These are phyloP conservation scores for Phaeosphaeriaceae sp. DNA, from an alignment of 2,329 filamentous ascomycete species.

Conservation along the genomic window DNA sequence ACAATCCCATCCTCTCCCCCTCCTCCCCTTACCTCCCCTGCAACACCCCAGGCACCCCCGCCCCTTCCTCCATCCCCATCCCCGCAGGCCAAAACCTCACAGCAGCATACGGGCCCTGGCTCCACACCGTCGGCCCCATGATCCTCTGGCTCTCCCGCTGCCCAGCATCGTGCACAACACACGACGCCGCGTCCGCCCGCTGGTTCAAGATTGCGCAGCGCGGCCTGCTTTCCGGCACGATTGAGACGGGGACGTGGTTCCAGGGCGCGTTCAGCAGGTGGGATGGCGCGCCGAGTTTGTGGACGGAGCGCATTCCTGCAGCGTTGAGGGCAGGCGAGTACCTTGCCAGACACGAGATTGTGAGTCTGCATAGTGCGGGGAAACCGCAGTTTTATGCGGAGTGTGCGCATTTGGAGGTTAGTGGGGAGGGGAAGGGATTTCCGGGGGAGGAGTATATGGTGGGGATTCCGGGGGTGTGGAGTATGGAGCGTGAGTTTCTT, in stretches of 20 bases:
- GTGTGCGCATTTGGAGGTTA: constrained; percentile 38
- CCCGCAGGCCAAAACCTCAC: constrained; percentile 33
- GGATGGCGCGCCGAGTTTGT: constrained; percentile 34
- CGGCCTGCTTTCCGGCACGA: constrained; percentile 26
- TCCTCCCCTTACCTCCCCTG: constrained; percentile 32
- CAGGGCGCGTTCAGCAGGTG: constrained; percentile 31
- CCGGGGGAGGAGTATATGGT: constrained; percentile 30
- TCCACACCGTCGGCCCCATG: constrained; percentile 42
- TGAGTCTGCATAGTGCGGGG: constrained; percentile 36
- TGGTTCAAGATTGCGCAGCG: constrained; percentile 42
- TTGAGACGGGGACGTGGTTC: constrained; percentile 36
- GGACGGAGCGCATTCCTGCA: constrained; percentile 31
- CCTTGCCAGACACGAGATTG: constrained; percentile 38
- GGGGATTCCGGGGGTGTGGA: constrained; percentile 40
- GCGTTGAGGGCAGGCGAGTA: constrained; percentile 31
- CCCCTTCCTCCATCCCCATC: constrained; percentile 32
- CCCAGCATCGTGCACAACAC: constrained; percentile 26
- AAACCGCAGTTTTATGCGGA: constrained; percentile 40
- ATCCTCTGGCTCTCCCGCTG: constrained; percentile 38
- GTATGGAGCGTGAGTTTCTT: constrained; percentile 34
- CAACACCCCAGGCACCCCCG: constrained; percentile 37
- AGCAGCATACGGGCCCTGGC: constrained; percentile 37
- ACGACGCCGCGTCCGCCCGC: constrained; percentile 15
- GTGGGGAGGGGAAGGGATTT: constrained; percentile 17
- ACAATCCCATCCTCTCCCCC: constrained; percentile 35